Conservation (phyloP, 2,329 filamentous ascomycete genomes). For the Nothophaeocryptopus gaeumannii region DNA sequence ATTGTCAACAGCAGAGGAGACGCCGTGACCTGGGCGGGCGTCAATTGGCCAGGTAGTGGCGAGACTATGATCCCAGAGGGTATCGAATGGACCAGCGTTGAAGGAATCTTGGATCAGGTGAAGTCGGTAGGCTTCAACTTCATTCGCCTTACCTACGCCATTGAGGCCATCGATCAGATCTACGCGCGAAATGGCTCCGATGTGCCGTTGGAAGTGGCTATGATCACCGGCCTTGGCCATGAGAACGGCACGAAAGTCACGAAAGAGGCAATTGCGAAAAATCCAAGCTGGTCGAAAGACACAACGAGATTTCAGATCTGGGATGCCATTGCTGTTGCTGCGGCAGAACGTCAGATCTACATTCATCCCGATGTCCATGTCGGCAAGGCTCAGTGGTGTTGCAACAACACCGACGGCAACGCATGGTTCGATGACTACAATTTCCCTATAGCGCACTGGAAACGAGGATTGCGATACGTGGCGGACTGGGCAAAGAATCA, state of each 20-base stretch:
- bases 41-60: slow-evolving; percentile 36
- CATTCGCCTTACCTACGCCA: slow-evolving; percentile 42
- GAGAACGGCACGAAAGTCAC: slow-evolving; percentile 42
- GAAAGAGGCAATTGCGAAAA: slow-evolving; percentile 37
- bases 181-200: slow-evolving; percentile 40
- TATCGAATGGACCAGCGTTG: slow-evolving; percentile 32
- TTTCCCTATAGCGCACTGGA: slow-evolving; percentile 25
- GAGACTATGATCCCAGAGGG: slow-evolving; percentile 38
- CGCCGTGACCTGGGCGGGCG: slow-evolving; percentile 32
- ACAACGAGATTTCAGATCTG: slow-evolving; percentile 42
- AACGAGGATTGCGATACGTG: slow-evolving; percentile 24
- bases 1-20: slow-evolving; percentile 23
- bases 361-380: slow-evolving; percentile 63
- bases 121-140: slow-evolving; percentile 35
- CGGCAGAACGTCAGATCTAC: slow-evolving; percentile 49
- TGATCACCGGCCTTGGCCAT: slow-evolving; percentile 41
- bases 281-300: slow-evolving; percentile 38
- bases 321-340: slow-evolving; percentile 25
- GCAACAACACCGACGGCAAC: slow-evolving; percentile 54
- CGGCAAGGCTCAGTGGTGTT: slow-evolving; percentile 59
- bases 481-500: slow-evolving; percentile 26
- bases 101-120: slow-evolving; percentile 30
- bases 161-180: slow-evolving; percentile 44
- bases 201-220: slow-evolving; percentile 39
- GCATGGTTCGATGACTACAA: slow-evolving; percentile 52